Conservation (phyloP, 345 rosid species). For the Rubroshorea leprosula region DNA sequence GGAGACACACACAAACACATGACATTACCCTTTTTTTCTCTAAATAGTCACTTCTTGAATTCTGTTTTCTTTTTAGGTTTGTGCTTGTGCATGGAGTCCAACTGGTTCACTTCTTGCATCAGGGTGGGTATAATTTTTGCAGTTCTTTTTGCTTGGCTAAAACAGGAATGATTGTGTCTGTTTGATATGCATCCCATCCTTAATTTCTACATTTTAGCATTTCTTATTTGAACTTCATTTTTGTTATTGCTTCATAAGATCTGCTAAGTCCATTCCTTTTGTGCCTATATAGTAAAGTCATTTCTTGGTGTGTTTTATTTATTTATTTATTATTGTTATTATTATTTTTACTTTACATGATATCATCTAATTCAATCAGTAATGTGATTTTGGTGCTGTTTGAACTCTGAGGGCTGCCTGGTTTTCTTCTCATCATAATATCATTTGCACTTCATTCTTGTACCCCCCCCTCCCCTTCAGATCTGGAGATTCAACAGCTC, state of each 20-base stretch:
- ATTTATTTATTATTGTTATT: too few species aligned
- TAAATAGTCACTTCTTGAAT: not conserved
- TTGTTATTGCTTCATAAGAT: not conserved
- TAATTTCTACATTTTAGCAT: too few species aligned
- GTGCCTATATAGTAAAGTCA: not conserved
- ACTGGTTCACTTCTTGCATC: conserved; percentile 98
- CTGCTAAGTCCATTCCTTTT: not conserved
- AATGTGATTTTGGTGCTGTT: not conserved
- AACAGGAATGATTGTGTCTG: not conserved
- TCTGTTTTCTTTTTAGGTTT: conserved; percentile 49
- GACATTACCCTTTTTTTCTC: not conserved
- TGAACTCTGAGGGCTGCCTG: not conserved
- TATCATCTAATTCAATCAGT: not conserved
- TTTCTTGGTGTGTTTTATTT: not conserved
- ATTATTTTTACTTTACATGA: not conserved
- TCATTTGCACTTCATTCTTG: conserved; percentile 3
- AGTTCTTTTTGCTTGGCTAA: not conserved
- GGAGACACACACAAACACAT: not conserved
- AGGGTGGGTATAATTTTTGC: conserved; percentile 51
- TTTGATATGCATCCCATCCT: not conserved
- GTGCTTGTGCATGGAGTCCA: conserved; percentile 99
- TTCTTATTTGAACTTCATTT: not conserved
- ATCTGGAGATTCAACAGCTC: conserved; percentile 98
- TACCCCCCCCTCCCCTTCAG: conserved; percentile 28
- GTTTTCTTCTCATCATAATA: not conserved